Conservation (phyloP, 2,329 filamentous ascomycete genomes). For the Colletotrichum lini region DNA sequence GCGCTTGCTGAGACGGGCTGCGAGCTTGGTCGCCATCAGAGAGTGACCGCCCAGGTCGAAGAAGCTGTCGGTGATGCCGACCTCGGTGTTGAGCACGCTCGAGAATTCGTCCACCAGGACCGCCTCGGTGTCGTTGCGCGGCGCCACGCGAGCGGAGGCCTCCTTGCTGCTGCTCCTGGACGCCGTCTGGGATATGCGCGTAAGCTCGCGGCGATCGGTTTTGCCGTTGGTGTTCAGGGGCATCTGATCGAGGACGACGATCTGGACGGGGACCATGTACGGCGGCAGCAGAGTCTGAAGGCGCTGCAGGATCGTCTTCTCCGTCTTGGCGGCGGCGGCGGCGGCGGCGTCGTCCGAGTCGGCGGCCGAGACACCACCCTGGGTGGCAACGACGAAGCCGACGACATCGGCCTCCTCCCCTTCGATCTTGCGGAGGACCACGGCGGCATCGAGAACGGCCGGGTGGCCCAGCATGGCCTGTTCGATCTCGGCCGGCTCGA, state of each 20-base stretch:
- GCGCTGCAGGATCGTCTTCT: background rate
- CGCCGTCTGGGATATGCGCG: background rate
- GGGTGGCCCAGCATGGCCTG: constrained; percentile 37
- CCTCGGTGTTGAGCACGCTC: constrained; percentile 12
- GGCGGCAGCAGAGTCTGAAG: constrained; percentile 3
- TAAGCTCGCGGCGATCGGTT: constrained; percentile 41
- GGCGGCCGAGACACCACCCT: background rate
- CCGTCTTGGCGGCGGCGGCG: background rate
- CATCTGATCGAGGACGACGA: constrained; percentile 45
- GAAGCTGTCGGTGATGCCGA: constrained; percentile 38
- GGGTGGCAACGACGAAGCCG: background rate
- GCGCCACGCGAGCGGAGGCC: background rate
- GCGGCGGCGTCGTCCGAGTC: too few species aligned
- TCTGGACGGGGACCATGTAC: constrained; percentile 47
- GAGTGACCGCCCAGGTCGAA: constrained; percentile 40
- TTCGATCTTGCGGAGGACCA: constrained; percentile 35
- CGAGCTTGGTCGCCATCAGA: constrained; percentile 28
- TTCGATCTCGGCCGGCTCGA: constrained; percentile 50
- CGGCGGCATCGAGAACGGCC: constrained; percentile 41
- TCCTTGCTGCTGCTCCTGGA: too few species aligned
- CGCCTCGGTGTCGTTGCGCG: constrained; percentile 44
- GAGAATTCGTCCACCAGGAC: constrained; percentile 26
- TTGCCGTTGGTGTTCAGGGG: constrained; percentile 48
- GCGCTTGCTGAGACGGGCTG: constrained; percentile 11
- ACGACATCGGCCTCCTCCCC: background rate